A percentile compares a stretch with the other conserved stretches of the same genome.
Evolutionary conservation across 352 stramenopile species (phyloP).

Genomic region (Thraustochytrium sp.): DNA sequence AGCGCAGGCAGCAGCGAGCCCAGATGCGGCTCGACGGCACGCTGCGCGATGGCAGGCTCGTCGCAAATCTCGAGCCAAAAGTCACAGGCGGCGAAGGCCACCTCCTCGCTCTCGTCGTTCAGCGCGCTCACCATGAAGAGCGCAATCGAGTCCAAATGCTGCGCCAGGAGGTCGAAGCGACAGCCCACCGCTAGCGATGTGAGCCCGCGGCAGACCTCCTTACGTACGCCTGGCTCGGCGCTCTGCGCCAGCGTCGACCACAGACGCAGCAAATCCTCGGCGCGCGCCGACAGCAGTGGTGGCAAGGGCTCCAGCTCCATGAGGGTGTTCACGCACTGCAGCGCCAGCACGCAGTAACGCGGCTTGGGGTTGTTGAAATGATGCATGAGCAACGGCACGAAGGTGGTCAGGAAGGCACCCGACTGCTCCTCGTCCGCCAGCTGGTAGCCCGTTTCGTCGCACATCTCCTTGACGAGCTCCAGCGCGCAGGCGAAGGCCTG

Average conservation of each 20-base stretch:
- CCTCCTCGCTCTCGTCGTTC: neutral
- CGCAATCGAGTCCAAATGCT: neutral
- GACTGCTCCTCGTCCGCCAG: neutral
- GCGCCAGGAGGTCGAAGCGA: neutral
- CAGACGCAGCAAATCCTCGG: neutral
- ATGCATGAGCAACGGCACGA: conserved; percentile 16
- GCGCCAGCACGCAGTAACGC: neutral
- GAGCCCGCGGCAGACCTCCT: conserved; percentile 4
- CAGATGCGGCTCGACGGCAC: neutral
- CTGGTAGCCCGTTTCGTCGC: conserved; percentile 15
- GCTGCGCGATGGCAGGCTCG: neutral
- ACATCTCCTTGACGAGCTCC: neutral
- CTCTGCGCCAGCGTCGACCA: neutral
- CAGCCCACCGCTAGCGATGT: neutral
- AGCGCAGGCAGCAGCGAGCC: neutral
- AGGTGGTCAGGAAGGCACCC: neutral
- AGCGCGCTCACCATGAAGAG: neutral
- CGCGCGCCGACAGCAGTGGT: neutral
- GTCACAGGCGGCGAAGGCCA: conserved; percentile 5
- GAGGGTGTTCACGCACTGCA: conserved; percentile 18
- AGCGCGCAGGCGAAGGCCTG: neutral
- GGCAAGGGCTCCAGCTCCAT: neutral
- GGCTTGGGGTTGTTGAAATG: neutral
- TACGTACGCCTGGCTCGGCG: neutral
- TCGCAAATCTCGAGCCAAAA: neutral